A percentile compares a stretch with the other conserved stretches of the same genome.
Evolutionary conservation across 208 protist genomes (phyloP).

Genomic region (Trypanosomatidae sp.): DNA sequence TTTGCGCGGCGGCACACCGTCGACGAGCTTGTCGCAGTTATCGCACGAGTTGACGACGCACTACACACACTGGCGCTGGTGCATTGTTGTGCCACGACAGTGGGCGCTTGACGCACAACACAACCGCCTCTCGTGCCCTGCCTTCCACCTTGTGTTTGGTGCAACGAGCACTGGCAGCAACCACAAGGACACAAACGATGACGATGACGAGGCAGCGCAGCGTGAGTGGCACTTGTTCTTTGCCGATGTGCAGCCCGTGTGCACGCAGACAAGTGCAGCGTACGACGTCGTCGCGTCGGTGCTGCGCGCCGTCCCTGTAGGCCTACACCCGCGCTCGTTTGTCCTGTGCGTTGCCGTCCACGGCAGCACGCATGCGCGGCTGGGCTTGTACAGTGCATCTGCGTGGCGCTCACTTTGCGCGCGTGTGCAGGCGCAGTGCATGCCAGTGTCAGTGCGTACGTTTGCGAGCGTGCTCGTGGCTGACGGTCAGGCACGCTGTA

Average conservation of each 20-base stretch:
- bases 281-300: too few species aligned
- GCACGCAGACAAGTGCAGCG: too few species aligned
- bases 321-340: too few species aligned
- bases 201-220: background rate
- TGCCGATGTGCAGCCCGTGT: slow-evolving; percentile 5
- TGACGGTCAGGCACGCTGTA: too few species aligned
- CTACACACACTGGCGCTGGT: slow-evolving; percentile 26
- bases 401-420: too few species aligned
- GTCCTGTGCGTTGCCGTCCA: too few species aligned
- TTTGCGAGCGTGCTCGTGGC: too few species aligned
- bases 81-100: slow-evolving; percentile 24
- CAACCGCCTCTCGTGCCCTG: slow-evolving; percentile 25
- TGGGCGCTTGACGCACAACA: slow-evolving; percentile 27
- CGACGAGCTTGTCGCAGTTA: slow-evolving; percentile 10
- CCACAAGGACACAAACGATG: background rate
- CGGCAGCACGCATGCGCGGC: too few species aligned
- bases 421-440: too few species aligned
- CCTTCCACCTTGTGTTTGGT: slow-evolving; percentile 30
- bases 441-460: too few species aligned
- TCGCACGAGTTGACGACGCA: slow-evolving; percentile 6
- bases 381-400: too few species aligned
- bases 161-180: background rate
- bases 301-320: too few species aligned
- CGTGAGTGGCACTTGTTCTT: slow-evolving; percentile 16
- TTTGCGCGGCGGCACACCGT: slow-evolving; percentile 22